These are phyloP conservation scores for Basidiobolus meristosporus DNA, from an alignment of 371 early-diverging fungal genomes.

Conservation along the genomic window DNA sequence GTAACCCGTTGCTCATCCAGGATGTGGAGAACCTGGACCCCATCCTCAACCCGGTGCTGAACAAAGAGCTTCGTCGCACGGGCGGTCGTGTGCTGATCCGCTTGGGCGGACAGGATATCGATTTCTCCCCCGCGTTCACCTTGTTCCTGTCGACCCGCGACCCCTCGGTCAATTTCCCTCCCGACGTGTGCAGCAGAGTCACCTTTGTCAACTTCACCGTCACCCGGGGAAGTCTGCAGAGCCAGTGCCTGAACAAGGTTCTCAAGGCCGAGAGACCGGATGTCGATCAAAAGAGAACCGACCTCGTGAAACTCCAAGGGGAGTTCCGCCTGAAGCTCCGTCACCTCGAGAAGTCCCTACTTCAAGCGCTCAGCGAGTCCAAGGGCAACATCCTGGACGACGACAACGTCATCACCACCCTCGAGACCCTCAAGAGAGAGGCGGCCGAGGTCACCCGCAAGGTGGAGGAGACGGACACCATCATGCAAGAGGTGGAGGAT, in stretches of 20 bases:
- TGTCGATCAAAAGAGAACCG: slow-evolving; percentile 80
- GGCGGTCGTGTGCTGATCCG: slow-evolving; percentile 94
- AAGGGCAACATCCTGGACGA: slow-evolving; percentile 96
- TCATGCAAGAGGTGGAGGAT: slow-evolving; percentile 88
- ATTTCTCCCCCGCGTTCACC: slow-evolving; percentile 93
- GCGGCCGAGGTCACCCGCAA: slow-evolving; percentile 86
- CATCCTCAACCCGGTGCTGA: slow-evolving; percentile 90
- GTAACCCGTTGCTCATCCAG: slow-evolving; percentile 90
- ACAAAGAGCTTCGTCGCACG: slow-evolving; percentile 87
- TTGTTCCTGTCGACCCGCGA: slow-evolving; percentile 88
- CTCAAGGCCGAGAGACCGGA: slow-evolving; percentile 90
- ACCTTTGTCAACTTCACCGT: slow-evolving; percentile 98
- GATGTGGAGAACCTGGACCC: slow-evolving; percentile 96
- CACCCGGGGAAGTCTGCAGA: slow-evolving; percentile 85
- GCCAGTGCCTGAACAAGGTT: slow-evolving; percentile 90
- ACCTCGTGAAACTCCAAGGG: slow-evolving; percentile 85
- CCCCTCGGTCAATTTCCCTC: slow-evolving; percentile 80
- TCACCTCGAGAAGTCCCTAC: slow-evolving; percentile 80
- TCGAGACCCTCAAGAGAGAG: slow-evolving; percentile 89
- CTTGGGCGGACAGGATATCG: slow-evolving; percentile 91
- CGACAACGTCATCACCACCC: slow-evolving; percentile 79
- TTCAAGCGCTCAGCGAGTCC: slow-evolving; percentile 84
- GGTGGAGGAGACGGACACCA: slow-evolving; percentile 81
- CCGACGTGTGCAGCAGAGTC: slow-evolving; percentile 91
- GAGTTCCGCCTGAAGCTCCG: slow-evolving; percentile 86